Evolutionary conservation across 2,329 filamentous ascomycete genomes (phyloP).

Genomic region (Claviceps lovelessii): DNA sequence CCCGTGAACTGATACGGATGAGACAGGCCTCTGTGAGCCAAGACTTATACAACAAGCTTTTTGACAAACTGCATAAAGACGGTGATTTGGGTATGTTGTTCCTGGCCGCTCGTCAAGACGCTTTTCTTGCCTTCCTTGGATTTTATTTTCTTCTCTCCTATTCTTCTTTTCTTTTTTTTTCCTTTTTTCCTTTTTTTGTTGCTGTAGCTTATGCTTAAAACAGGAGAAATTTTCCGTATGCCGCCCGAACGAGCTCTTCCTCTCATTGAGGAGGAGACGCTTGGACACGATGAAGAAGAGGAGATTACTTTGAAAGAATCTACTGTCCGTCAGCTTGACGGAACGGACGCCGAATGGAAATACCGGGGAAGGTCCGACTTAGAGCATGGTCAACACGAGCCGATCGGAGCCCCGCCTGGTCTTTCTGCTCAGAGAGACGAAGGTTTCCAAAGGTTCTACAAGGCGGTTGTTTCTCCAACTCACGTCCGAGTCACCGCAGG

Average conservation of each 20-base stretch:
- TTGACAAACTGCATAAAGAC: slow-evolving; percentile 23
- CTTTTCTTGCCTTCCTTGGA: neutral
- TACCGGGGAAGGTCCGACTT: slow-evolving; percentile 32
- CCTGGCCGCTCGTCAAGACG: neutral
- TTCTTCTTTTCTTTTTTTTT: too few species aligned
- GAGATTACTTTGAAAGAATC: slow-evolving; percentile 5
- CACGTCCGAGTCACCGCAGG: slow-evolving; percentile 54
- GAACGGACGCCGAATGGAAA: slow-evolving; percentile 28
- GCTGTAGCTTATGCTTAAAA: neutral
- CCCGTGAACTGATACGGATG: slow-evolving; percentile 29
- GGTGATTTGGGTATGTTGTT: slow-evolving; percentile 25
- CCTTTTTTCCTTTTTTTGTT: too few species aligned
- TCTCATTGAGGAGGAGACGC: slow-evolving; percentile 18
- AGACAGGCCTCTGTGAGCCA: slow-evolving; percentile 14
- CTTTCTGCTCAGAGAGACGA: slow-evolving; percentile 42
- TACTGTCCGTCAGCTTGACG: slow-evolving; percentile 21
- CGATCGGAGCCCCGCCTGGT: slow-evolving; percentile 38
- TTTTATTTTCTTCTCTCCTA: too few species aligned
- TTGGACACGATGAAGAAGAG: slow-evolving; percentile 6
- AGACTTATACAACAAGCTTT: slow-evolving; percentile 16
- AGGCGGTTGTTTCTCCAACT: slow-evolving; percentile 52
- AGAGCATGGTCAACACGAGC: slow-evolving; percentile 29
- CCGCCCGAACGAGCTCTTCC: slow-evolving; percentile 14
- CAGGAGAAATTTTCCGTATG: slow-evolving; percentile 20
- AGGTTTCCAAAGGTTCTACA: slow-evolving; percentile 54